phyloP scores from a whole-genome alignment of 192 early-diverging fungal genomes.

The Dispira simplex region DNA sequence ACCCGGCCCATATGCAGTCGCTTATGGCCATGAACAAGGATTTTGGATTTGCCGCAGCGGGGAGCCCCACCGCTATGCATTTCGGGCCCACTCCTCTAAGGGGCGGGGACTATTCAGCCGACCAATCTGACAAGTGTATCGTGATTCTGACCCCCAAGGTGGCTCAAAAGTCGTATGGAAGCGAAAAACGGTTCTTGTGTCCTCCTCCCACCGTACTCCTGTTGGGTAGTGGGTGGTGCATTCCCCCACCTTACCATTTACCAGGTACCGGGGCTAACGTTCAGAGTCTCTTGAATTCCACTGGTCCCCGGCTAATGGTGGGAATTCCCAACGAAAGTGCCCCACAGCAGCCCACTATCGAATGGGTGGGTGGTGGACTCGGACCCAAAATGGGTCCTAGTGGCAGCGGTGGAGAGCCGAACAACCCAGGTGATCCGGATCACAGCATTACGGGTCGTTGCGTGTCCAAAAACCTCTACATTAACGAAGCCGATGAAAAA shows the following conservation, averaged over 20 bases:
- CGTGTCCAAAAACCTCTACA: slow-evolving; percentile 69
- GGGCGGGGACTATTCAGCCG: neutral
- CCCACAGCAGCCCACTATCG: slow-evolving; percentile 28
- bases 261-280: slow-evolving; percentile 2
- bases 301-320: slow-evolving; percentile 36
- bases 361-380: slow-evolving; percentile 20
- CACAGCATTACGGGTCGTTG: slow-evolving; percentile 41
- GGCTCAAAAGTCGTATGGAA: slow-evolving; percentile 87
- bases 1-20: slow-evolving; percentile 3
- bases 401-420: neutral
- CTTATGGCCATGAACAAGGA: neutral
- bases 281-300: slow-evolving; percentile 14
- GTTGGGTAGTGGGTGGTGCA: slow-evolving; percentile 57
- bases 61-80: too few relatives aligned
- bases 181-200: slow-evolving; percentile 81
- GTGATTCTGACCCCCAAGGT: slow-evolving; percentile 74
- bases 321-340: slow-evolving; percentile 39
- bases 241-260: slow-evolving; percentile 15
- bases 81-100: too few relatives aligned
- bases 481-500: slow-evolving; percentile 75
- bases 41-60: neutral
- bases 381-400: too few relatives aligned
- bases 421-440: too few relatives aligned
- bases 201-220: slow-evolving; percentile 70
- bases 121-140: slow-evolving; percentile 41